Conservation (phyloP, 345 rosid species). For the Raphanus raphanistrum region DNA sequence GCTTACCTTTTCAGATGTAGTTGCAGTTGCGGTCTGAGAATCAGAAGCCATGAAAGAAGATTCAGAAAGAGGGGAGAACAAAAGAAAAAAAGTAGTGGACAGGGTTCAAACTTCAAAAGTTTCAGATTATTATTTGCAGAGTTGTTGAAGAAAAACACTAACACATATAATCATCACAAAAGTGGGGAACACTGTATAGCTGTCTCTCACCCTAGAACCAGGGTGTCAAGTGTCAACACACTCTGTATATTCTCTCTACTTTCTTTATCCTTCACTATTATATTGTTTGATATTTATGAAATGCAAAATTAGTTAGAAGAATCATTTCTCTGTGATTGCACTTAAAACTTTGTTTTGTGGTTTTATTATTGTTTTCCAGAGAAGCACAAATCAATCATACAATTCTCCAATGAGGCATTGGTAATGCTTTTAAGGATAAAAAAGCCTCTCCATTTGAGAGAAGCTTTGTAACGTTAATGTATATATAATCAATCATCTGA, state of each 20-base stretch:
- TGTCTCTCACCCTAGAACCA: conserved; percentile 35
- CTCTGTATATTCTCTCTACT: conserved; percentile 37
- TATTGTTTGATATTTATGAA: conserved; percentile 5
- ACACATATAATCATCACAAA: conserved; percentile 18
- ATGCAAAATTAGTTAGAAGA: not conserved
- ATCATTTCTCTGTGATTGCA: conserved; percentile 19
- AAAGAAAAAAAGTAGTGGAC: conserved; percentile 35
- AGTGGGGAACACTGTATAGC: conserved; percentile 43
- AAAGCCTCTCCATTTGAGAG: conserved; percentile 19
- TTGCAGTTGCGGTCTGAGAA: conserved; percentile 30
- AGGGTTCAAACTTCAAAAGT: conserved; percentile 23
- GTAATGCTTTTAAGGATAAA: conserved; percentile 16
- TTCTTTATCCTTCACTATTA: conserved; percentile 18
- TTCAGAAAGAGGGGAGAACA: conserved; percentile 6
- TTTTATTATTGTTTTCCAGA: conserved; percentile 26
- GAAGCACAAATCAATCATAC: conserved; percentile 13
- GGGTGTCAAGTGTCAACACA: conserved; percentile 43
- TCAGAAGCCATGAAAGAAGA: conserved; percentile 42
- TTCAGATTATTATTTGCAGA: conserved; percentile 12
- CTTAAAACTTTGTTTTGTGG: conserved; percentile 11
- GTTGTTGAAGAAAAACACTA: conserved; percentile 24
- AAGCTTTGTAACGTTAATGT: conserved; percentile 25
- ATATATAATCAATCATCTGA: conserved; percentile 47
- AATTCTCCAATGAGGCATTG: conserved; percentile 38
- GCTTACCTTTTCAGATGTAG: conserved; percentile 32